Evolutionary conservation across 306 rosid species (phyloP).

Genomic region (Prosopis cineraria): DNA sequence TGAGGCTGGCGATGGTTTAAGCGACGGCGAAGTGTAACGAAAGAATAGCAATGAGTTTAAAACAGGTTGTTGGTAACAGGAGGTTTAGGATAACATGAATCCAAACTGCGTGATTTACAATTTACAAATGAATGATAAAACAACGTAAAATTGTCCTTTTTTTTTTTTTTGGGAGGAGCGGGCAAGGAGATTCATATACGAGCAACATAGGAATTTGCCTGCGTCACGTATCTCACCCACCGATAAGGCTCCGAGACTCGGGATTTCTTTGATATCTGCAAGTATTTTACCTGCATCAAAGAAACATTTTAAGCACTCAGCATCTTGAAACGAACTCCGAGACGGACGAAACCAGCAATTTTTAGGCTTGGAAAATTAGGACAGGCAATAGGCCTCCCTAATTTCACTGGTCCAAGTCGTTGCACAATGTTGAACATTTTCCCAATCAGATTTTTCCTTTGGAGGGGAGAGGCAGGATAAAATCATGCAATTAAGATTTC

Average conservation of each 20-base stretch:
- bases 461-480: not conserved
- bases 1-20: not conserved
- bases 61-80: not conserved
- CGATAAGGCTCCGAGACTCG: slow-evolving; percentile 72
- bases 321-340: not conserved
- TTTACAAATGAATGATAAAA: slow-evolving; percentile 45
- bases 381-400: slow-evolving; percentile 11
- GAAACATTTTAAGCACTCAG: slow-evolving; percentile 28
- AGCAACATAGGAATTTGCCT: slow-evolving; percentile 79
- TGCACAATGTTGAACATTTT: slow-evolving; percentile 3
- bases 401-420: slow-evolving; percentile 14
- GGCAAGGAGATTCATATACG: slow-evolving; percentile 58
- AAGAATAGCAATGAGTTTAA: not conserved
- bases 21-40: not conserved
- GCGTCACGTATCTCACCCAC: slow-evolving; percentile 89
- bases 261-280: slow-evolving; percentile 84
- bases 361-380: not conserved
- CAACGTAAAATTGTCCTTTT: not conserved
- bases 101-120: slow-evolving; percentile 28
- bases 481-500: slow-evolving; percentile 20
- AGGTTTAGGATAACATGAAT: slow-evolving; percentile 17
- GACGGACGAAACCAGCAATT: not conserved
- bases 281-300: slow-evolving; percentile 75
- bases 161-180: not conserved
- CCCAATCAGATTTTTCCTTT: not conserved